Evolutionary conservation across 1,284 basidiomycete genomes (phyloP).

Genomic region (Chiua sp.): DNA sequence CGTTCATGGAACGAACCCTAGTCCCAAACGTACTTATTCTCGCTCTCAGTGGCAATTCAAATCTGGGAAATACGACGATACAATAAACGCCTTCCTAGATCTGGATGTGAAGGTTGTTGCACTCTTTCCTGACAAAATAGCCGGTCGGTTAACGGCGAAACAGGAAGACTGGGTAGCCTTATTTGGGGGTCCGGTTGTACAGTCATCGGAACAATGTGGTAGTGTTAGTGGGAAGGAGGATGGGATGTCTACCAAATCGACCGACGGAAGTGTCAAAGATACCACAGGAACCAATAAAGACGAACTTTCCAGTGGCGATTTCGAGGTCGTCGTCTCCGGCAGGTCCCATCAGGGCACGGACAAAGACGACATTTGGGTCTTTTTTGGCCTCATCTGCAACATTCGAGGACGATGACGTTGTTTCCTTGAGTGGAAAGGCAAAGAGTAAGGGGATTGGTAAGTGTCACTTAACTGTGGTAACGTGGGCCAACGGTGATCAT

Average conservation of each 20-base stretch:
- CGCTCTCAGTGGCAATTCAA: slow-evolving; percentile 78
- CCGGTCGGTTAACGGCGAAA: slow-evolving; percentile 79
- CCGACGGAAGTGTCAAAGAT: slow-evolving; percentile 20
- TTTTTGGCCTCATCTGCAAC: slow-evolving; percentile 45
- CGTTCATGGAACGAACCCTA: slow-evolving; percentile 42
- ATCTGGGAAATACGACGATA: slow-evolving; percentile 68
- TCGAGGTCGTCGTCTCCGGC: slow-evolving; percentile 45
- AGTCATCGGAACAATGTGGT: slow-evolving; percentile 16
- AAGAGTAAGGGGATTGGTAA: slow-evolving; percentile 39
- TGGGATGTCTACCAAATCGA: slow-evolving; percentile 36
- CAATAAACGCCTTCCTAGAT: slow-evolving; percentile 88
- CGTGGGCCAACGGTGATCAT: slow-evolving; percentile 1
- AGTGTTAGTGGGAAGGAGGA: slow-evolving; percentile 24
- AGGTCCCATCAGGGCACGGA: slow-evolving; percentile 54
- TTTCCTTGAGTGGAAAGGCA: slow-evolving; percentile 53
- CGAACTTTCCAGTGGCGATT: slow-evolving; percentile 28
- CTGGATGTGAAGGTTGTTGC: slow-evolving; percentile 94
- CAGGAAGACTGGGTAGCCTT: slow-evolving; percentile 81
- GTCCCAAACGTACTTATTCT: slow-evolving; percentile 63
- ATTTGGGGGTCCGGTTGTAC: slow-evolving; percentile 76
- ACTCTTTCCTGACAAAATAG: slow-evolving; percentile 82
- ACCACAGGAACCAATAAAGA: slow-evolving; percentile 24
- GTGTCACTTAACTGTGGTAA: slow-evolving; percentile 8
- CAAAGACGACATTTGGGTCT: slow-evolving; percentile 58
- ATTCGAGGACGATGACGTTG: slow-evolving; percentile 64